A percentile compares a stretch with the other conserved stretches of the same genome.
Conservation (phyloP, 805 yeast genomes). For the Metschnikowia lunata region DNA sequence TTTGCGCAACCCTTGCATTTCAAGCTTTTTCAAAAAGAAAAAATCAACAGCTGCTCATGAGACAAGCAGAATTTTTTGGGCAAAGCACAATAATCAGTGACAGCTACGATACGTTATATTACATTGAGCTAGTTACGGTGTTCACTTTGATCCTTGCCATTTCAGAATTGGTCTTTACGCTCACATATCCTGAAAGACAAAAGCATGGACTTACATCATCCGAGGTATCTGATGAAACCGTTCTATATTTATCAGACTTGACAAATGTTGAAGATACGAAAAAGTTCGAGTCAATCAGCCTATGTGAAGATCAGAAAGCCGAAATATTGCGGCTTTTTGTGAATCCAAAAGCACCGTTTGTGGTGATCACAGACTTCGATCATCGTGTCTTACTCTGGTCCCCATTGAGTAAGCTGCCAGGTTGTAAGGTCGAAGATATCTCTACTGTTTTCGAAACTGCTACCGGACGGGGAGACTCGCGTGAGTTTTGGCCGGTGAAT, state of each 20-base stretch:
- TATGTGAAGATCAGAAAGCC: constrained; percentile 47
- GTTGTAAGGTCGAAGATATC: constrained; percentile 22
- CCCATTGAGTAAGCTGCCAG: constrained; percentile 37
- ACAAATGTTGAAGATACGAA: constrained; percentile 16
- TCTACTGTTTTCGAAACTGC: constrained; percentile 37
- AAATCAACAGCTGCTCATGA: neutral
- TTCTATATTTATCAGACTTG: constrained; percentile 6
- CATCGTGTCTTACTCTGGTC: constrained; percentile 73
- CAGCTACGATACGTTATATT: constrained; percentile 44
- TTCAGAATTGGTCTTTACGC: constrained; percentile 38
- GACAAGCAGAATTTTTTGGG: neutral
- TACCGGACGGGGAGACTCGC: constrained; percentile 21
- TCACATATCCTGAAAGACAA: constrained; percentile 18
- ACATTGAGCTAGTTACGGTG: constrained; percentile 52
- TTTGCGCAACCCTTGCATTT: neutral
- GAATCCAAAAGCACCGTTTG: constrained; percentile 55
- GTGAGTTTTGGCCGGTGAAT: constrained; percentile 57
- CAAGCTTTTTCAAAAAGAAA: neutral
- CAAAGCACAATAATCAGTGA: neutral
- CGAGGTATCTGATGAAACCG: constrained; percentile 1
- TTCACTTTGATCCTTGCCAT: constrained; percentile 49
- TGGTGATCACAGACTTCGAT: constrained; percentile 70
- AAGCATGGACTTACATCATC: constrained; percentile 4
- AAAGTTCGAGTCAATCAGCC: constrained; percentile 29
- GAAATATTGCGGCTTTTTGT: constrained; percentile 62